Conservation (phyloP, 371 early-diverging fungal genomes). For the Mortierella sp. region DNA sequence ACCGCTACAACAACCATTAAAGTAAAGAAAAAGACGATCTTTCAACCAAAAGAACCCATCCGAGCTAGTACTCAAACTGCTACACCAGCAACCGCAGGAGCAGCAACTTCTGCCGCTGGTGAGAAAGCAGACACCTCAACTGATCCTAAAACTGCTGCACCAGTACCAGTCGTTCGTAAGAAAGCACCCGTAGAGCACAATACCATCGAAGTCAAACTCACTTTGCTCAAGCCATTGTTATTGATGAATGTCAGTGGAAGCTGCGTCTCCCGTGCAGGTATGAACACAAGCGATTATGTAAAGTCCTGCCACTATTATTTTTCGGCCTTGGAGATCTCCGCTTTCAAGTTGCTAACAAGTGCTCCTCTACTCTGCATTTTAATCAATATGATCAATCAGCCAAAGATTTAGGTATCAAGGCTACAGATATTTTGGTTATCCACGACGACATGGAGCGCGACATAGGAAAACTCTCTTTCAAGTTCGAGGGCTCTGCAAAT, state of each 20-base stretch:
- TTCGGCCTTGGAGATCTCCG: not conserved
- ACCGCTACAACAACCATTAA: conserved; percentile 44
- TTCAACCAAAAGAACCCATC: conserved; percentile 2
- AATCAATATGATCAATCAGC: conserved; percentile 33
- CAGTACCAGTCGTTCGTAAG: not conserved
- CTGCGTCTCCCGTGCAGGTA: conserved; percentile 78
- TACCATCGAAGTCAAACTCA: conserved; percentile 58
- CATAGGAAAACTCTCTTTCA: conserved; percentile 73
- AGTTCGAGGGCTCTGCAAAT: conserved; percentile 68
- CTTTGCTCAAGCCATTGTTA: conserved; percentile 72
- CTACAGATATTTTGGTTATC: conserved; percentile 65
- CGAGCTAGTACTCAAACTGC: not conserved
- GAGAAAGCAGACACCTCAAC: not conserved
- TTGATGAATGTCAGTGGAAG: conserved; percentile 82
- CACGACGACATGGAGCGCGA: conserved; percentile 86
- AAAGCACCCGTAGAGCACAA: conserved; percentile 27
- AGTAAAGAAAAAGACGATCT: conserved; percentile 9
- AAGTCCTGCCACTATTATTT: no score
- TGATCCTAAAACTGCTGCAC: not conserved
- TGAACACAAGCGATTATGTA: not conserved
- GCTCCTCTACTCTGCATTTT: not conserved
- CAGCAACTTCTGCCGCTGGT: not conserved
- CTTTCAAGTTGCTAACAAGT: not conserved
- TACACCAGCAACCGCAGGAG: not conserved
- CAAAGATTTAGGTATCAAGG: conserved; percentile 57